Percentiles rank a stretch among this genome's conserved stretches.
Conservation (phyloP, 1,284 basidiomycete species). For the Phlebopus sp. region DNA sequence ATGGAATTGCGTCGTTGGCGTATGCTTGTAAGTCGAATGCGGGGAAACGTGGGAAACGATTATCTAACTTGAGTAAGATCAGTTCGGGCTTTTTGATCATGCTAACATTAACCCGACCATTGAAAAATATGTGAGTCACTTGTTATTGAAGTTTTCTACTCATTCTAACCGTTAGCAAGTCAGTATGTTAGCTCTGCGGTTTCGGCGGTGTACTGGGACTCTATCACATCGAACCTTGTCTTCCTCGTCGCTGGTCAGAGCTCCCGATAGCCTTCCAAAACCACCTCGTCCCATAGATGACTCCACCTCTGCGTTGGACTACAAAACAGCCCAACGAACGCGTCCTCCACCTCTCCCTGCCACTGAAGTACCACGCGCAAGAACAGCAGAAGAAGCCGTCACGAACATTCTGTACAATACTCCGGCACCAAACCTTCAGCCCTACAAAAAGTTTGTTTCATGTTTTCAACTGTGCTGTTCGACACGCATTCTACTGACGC, state of each 20-base stretch:
- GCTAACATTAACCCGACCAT: no score
- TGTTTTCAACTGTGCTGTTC: constrained; percentile 6
- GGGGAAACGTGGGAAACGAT: no score
- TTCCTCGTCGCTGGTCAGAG: constrained; percentile 12
- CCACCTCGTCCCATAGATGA: constrained; percentile 77
- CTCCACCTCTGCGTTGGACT: constrained; percentile 92
- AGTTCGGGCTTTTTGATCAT: no score
- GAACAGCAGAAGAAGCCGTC: constrained; percentile 89
- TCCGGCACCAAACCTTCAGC: constrained; percentile 87
- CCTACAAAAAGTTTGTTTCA: constrained; percentile 83
- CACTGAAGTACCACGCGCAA: constrained; percentile 70
- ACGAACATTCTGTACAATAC: constrained; percentile 97
- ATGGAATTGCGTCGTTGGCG: no score
- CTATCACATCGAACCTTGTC: constrained; percentile 17
- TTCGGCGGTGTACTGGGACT: constrained; percentile 19
- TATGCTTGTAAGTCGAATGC: no score
- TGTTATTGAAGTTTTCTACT: no score
- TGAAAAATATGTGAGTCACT: no score
- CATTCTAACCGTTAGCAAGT: neutral
- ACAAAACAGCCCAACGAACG: constrained; percentile 74
- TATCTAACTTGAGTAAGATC: no score
- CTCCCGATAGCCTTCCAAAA: constrained; percentile 36
- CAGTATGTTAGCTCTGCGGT: constrained; percentile 11
- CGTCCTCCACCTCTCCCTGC: constrained; percentile 76
- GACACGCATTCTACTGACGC: neutral